A percentile compares a stretch with the other conserved stretches of the same genome.
phyloP scores from a whole-genome alignment of 2,329 filamentous ascomycete species.

The Fusarium bulbicola region DNA sequence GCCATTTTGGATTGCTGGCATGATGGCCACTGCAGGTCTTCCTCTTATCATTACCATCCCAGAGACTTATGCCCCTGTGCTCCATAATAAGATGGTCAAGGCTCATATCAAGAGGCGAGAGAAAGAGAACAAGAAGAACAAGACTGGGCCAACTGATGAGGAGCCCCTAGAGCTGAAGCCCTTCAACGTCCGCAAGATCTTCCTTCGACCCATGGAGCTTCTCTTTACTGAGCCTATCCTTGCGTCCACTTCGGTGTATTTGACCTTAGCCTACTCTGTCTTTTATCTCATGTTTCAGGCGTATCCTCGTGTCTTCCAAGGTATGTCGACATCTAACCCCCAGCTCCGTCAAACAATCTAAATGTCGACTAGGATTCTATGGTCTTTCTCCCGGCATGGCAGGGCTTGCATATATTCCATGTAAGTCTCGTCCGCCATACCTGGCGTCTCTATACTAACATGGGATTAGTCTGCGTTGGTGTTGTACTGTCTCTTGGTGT shows the following conservation, averaged over 20 bases:
- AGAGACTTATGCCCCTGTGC: slow-evolving; percentile 60
- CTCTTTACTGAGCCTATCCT: slow-evolving; percentile 62
- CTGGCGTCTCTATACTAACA: neutral
- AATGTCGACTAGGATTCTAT: slow-evolving; percentile 44
- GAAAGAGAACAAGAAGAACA: slow-evolving; percentile 56
- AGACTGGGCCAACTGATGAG: slow-evolving; percentile 44
- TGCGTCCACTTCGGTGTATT: slow-evolving; percentile 56
- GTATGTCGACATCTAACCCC: neutral
- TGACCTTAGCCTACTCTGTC: slow-evolving; percentile 61
- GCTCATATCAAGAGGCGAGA: slow-evolving; percentile 57
- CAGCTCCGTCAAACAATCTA: neutral
- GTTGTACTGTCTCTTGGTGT: slow-evolving; percentile 33
- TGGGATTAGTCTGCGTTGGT: slow-evolving; percentile 39
- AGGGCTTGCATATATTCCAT: slow-evolving; percentile 58
- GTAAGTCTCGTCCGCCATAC: slow-evolving; percentile 43
- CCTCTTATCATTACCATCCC: slow-evolving; percentile 51
- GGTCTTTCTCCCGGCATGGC: slow-evolving; percentile 57
- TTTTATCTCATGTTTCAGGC: slow-evolving; percentile 63
- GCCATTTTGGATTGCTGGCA: slow-evolving; percentile 52
- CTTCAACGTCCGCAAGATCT: slow-evolving; percentile 54
- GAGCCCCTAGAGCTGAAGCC: slow-evolving; percentile 50
- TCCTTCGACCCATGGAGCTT: slow-evolving; percentile 59
- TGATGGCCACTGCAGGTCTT: slow-evolving; percentile 42
- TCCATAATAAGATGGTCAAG: slow-evolving; percentile 59
- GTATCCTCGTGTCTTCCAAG: slow-evolving; percentile 59